Evolutionary conservation across 225 moss, liverwort and hornwort species (phyloP).

Genomic region (Physcomitrium patens): DNA sequence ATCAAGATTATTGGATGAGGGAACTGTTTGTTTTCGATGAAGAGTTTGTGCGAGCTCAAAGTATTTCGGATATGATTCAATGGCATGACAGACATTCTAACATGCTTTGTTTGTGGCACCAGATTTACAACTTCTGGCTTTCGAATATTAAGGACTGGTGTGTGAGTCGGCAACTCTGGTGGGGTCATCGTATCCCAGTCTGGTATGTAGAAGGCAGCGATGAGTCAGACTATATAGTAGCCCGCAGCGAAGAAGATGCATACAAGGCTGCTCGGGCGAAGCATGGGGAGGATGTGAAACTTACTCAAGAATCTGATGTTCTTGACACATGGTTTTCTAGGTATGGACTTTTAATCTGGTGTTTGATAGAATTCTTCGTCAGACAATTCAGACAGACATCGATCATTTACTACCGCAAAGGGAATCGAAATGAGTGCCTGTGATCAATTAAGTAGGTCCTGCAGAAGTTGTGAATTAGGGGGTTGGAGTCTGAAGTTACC

Average conservation of each 20-base stretch:
- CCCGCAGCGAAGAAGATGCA: constrained; percentile 69
- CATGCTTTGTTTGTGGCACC: constrained; percentile 45
- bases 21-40: neutral
- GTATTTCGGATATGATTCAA: neutral
- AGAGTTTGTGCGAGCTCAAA: neutral
- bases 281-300: constrained; percentile 67
- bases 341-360: constrained; percentile 23
- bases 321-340: constrained; percentile 98
- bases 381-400: neutral
- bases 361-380: neutral
- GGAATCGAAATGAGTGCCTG: neutral
- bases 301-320: constrained; percentile 85
- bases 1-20: neutral
- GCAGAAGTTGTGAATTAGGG: constrained; percentile 8
- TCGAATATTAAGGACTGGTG: constrained; percentile 96
- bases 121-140: constrained; percentile 90
- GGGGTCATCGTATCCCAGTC: constrained; percentile 91
- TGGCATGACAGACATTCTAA: neutral
- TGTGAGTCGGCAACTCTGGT: constrained; percentile 94
- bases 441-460: constrained; percentile 5
- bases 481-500: neutral
- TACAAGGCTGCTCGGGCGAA: constrained; percentile 58
- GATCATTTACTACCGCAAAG: neutral
- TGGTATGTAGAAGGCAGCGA: constrained; percentile 80
- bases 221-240: constrained; percentile 74